phyloP scores from a whole-genome alignment of 1,284 basidiomycete genomes.

The Ganoderma resinaceum region DNA sequence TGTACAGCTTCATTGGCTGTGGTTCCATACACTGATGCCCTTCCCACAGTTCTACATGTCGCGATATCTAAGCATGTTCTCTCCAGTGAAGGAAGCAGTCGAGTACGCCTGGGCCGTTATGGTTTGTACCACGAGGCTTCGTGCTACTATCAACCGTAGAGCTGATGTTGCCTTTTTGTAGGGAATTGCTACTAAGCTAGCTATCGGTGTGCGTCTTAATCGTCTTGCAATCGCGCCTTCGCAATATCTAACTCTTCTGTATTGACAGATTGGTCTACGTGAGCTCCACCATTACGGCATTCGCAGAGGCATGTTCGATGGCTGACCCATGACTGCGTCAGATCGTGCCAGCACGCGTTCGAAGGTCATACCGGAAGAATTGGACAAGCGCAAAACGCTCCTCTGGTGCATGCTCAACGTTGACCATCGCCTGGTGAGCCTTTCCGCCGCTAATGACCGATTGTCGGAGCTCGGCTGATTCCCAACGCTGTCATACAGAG shows the following conservation, averaged over 20 bases:
- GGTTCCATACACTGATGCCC: constrained; percentile 7
- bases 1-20: constrained; percentile 36
- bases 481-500: constrained; percentile 27
- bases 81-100: constrained; percentile 69
- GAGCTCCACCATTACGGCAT: constrained; percentile 35
- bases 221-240: constrained; percentile 16
- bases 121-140: constrained; percentile 49
- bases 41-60: constrained; percentile 70
- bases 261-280: constrained; percentile 64
- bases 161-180: constrained; percentile 17
- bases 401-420: constrained; percentile 66
- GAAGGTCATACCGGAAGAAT: constrained; percentile 58
- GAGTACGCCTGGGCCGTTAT: constrained; percentile 75
- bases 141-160: constrained; percentile 6
- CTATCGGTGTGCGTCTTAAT: constrained; percentile 59
- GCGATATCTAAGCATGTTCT: constrained; percentile 74
- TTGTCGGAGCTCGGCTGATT: not conserved
- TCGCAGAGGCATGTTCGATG: constrained; percentile 5
- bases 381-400: constrained; percentile 58
- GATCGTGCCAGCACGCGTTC: constrained; percentile 65
- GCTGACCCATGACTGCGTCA: constrained; percentile 36
- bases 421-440: constrained; percentile 56
- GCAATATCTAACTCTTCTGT: constrained; percentile 22
- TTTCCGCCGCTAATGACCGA: not conserved
- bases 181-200: constrained; percentile 41